A percentile compares a stretch with the other conserved stretches of the same genome.
Evolutionary conservation across 768 basidiomycete species (phyloP).

Genomic region (Mycena galericulata): DNA sequence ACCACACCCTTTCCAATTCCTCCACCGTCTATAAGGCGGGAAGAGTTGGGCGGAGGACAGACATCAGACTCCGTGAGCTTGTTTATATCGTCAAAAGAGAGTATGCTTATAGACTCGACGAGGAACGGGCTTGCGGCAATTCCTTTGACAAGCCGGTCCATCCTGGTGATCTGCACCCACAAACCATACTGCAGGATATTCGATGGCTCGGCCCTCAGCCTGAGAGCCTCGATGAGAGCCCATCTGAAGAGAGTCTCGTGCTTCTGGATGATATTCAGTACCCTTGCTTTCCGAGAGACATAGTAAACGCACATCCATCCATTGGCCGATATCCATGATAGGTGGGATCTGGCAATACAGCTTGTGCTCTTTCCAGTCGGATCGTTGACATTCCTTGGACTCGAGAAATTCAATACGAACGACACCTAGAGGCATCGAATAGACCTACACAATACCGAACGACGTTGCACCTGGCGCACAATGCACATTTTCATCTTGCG

Average conservation of each 20-base stretch:
- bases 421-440: too few relatives aligned
- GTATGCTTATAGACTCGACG: neutral
- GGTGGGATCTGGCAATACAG: conserved; percentile 18
- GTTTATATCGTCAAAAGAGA: neutral
- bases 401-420: neutral
- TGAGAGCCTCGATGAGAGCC: conserved; percentile 15
- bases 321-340: conserved; percentile 11
- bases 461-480: conserved; percentile 10
- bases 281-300: neutral
- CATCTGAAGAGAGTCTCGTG: conserved; percentile 11
- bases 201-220: conserved; percentile 3
- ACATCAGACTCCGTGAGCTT: neutral
- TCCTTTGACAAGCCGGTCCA: conserved; percentile 12
- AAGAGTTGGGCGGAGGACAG: neutral
- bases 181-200: neutral
- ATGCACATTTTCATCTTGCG: conserved; percentile 7
- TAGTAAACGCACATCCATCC: conserved; percentile 1
- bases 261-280: neutral
- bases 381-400: conserved; percentile 11
- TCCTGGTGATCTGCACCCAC: neutral
- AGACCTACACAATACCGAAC: conserved; percentile 15
- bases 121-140: conserved; percentile 14
- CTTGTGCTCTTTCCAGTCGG: conserved; percentile 17
- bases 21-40: neutral
- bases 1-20: conserved; percentile 13